Conservation (phyloP, 805 yeast genomes). For the Sugiyamaella americana region DNA sequence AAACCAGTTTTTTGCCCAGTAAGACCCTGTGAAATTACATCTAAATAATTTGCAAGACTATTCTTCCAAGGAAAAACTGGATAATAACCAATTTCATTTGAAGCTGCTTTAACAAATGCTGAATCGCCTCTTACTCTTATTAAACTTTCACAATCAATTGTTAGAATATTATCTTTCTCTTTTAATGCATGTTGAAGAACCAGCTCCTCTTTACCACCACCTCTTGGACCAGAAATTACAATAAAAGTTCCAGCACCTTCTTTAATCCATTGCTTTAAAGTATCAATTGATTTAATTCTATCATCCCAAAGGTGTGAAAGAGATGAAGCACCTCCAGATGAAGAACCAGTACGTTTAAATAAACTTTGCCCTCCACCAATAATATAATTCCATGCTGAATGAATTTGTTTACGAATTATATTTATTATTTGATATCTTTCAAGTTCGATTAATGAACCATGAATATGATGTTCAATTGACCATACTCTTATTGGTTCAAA, state of each 20-base stretch:
- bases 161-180: slow-evolving; percentile 55
- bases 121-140: slow-evolving; percentile 70
- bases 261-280: slow-evolving; percentile 68
- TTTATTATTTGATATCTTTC: no score
- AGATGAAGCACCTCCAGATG: not conserved
- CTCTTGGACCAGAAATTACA: slow-evolving; percentile 86
- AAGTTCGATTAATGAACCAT: not conserved
- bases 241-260: slow-evolving; percentile 91
- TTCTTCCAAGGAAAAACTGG: slow-evolving; percentile 94
- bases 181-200: slow-evolving; percentile 62
- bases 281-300: slow-evolving; percentile 59
- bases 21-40: slow-evolving; percentile 79
- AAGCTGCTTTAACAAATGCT: slow-evolving; percentile 57
- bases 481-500: slow-evolving; percentile 91
- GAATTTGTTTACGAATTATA: not conserved
- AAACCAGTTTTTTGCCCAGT: slow-evolving; percentile 93
- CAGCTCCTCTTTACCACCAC: slow-evolving; percentile 85
- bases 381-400: not conserved
- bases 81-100: slow-evolving; percentile 78
- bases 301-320: slow-evolving; percentile 55
- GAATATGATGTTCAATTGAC: slow-evolving; percentile 64
- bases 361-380: not conserved
- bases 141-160: slow-evolving; percentile 73
- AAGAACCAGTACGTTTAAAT: not conserved
- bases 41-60: slow-evolving; percentile 68